These are phyloP conservation scores for Mycena alexandri DNA, from an alignment of 768 basidiomycete genomes.

Conservation along the genomic window DNA sequence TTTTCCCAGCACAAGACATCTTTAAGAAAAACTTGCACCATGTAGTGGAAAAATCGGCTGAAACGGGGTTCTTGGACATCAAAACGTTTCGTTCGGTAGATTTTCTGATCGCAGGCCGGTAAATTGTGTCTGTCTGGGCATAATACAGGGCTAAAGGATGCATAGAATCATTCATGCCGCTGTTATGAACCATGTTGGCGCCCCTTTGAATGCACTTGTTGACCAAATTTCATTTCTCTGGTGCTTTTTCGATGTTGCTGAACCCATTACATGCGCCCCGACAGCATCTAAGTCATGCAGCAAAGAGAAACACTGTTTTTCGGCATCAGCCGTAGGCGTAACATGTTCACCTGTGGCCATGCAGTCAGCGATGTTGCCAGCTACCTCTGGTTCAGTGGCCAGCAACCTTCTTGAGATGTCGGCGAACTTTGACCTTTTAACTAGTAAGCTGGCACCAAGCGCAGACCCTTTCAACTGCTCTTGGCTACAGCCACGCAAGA, in stretches of 20 bases:
- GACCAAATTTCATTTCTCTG: constrained; percentile 51
- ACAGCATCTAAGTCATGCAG: constrained; percentile 52
- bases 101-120: constrained; percentile 31
- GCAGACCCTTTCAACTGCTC: constrained; percentile 50
- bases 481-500: too few species aligned
- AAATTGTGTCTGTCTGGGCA: constrained; percentile 42
- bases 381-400: constrained; percentile 39
- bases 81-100: constrained; percentile 7
- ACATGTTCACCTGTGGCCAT: constrained; percentile 44
- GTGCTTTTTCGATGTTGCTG: constrained; percentile 45
- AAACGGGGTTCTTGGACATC: constrained; percentile 38
- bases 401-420: constrained; percentile 42
- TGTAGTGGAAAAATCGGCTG: constrained; percentile 40
- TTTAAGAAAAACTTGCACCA: constrained; percentile 38
- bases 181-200: constrained; percentile 53
- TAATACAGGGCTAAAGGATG: constrained; percentile 52
- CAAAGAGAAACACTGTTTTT: constrained; percentile 51
- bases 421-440: constrained; percentile 44
- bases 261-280: constrained; percentile 46
- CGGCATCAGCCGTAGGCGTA: constrained; percentile 44
- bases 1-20: constrained; percentile 29
- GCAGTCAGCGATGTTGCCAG: constrained; percentile 37
- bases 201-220: constrained; percentile 38
- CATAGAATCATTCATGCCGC: constrained; percentile 46
- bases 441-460: constrained; percentile 44